Evolutionary conservation across 768 basidiomycete genomes (phyloP), one percentile per base, ranked within the genome.

Genomic region (Lentinus brumalis): DNA sequence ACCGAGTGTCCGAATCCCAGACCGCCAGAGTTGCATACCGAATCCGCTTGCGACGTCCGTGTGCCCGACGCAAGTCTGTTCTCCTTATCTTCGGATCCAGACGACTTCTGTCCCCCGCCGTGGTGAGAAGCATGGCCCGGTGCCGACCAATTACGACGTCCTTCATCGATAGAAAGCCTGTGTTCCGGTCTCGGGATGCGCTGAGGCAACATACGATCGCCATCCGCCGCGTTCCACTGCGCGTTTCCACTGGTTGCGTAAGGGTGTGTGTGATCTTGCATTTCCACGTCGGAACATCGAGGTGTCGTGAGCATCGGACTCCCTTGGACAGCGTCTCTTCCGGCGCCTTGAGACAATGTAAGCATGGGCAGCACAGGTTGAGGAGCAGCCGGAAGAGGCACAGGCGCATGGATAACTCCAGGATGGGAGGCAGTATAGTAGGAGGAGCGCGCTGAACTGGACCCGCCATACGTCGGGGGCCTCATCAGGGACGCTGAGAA

Each of bases 191-290:
- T 39, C 16, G 6, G 42, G 16, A 44, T 30, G 8, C 26, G 57
- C 32, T 12, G 4, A 35, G 35, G 51, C 11, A 29, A 53, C 18
- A 29, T 41, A 11, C 9, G 54, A 18, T 7, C n/a, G 50, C 39
- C 30, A 39, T 46, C 14, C 59, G 26, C 57, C 46, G 52, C 29
- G 18, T n/a, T 68, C 70, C 49, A 70, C 47, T 6, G 68, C 46
- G n/a, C n/a, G 12, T 8, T 64, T 62, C 67, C 67, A 69, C 15
- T 55, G 58, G 21, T 4, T 3, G 52, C 53, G 15, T 55, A 46
- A 31, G 53, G 42, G n/a, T 46, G 53, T 57, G 81, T 76, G 9
- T 77, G 73, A 45, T 67, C 67, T 69, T 80, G 83, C 32, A 78
- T 66, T 39, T 77, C 76, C 30, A 73, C 71, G 45, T 81, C 77